A percentile compares a stretch with the other conserved stretches of the same genome.
These are phyloP conservation scores for Tulasnella sp. DNA, from an alignment of 768 basidiomycete genomes.

Conservation along the genomic window DNA sequence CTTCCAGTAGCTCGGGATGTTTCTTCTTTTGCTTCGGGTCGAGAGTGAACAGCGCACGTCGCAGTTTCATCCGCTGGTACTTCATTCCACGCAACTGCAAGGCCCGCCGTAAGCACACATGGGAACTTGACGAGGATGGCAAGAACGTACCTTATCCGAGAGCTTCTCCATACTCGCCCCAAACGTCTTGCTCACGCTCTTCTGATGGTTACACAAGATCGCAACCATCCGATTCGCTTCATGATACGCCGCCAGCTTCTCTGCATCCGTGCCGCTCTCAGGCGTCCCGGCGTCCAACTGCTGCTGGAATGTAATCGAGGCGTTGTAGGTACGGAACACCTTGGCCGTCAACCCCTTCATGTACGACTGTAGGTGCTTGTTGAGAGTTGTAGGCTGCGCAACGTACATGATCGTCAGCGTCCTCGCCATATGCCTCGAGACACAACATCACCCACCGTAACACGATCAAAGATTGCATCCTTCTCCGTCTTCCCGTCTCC, in stretches of 20 bases:
- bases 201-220: constrained; percentile 98
- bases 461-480: constrained; percentile 88
- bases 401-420: neutral
- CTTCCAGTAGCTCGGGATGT: constrained; percentile 51
- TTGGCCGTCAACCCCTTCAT: constrained; percentile 99
- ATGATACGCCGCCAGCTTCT: constrained; percentile 95
- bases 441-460: constrained; percentile 53
- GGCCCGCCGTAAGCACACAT: constrained; percentile 2
- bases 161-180: constrained; percentile 92
- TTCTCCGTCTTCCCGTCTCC: constrained; percentile 69
- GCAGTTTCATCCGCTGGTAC: constrained; percentile 95
- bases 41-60: constrained; percentile 67
- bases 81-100: constrained; percentile 75
- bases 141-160: constrained; percentile 60
- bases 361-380: constrained; percentile 83
- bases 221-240: constrained; percentile 95
- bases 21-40: constrained; percentile 77
- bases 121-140: neutral
- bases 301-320: constrained; percentile 89
- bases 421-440: neutral
- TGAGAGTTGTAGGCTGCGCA: constrained; percentile 64
- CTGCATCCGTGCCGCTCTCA: constrained; percentile 55
- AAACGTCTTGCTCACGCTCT: constrained; percentile 83
- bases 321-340: constrained; percentile 99
- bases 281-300: constrained; percentile 68